phyloP scores from a whole-genome alignment of 139 green algal species.

The Chlamydomonas eustigma region DNA sequence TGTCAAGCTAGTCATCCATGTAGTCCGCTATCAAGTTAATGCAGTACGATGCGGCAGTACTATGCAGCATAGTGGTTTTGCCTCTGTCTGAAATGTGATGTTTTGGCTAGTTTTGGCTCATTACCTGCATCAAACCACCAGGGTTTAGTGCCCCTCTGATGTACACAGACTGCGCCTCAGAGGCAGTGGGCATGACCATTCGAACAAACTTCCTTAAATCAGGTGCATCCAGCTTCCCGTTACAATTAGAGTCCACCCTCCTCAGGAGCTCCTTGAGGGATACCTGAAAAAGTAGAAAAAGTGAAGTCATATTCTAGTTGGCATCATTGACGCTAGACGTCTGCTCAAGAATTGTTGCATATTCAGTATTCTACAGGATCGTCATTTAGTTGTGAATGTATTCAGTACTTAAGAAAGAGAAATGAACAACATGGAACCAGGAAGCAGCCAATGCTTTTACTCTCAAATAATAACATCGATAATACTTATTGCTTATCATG shows the following conservation, averaged over 20 bases:
- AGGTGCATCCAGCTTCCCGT: conserved; percentile 17
- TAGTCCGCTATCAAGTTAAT: too few relatives aligned
- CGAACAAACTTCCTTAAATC: conserved; percentile 20
- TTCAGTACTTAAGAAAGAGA: background rate
- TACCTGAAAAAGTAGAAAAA: conserved; percentile 2
- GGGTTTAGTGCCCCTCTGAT: conserved; percentile 24
- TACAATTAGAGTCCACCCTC: conserved; percentile 12
- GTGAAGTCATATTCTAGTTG: too few relatives aligned
- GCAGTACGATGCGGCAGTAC: too few relatives aligned
- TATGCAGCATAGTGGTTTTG: too few relatives aligned
- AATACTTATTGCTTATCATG: background rate
- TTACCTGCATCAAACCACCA: background rate
- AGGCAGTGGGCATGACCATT: conserved; percentile 17
- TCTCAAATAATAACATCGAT: background rate
- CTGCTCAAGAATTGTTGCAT: too few relatives aligned
- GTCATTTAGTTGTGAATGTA: background rate
- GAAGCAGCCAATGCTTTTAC: background rate
- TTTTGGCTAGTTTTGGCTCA: too few relatives aligned
- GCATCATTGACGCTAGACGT: too few relatives aligned
- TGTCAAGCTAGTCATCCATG: too few relatives aligned
- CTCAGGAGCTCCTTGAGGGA: conserved; percentile 18
- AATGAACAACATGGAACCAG: background rate
- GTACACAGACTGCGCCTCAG: conserved; percentile 28
- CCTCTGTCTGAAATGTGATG: too few relatives aligned
- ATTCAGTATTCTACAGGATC: too few relatives aligned